These are phyloP conservation scores for Claviceps capensis DNA, from an alignment of 2,329 filamentous ascomycete species.

Conservation along the genomic window DNA sequence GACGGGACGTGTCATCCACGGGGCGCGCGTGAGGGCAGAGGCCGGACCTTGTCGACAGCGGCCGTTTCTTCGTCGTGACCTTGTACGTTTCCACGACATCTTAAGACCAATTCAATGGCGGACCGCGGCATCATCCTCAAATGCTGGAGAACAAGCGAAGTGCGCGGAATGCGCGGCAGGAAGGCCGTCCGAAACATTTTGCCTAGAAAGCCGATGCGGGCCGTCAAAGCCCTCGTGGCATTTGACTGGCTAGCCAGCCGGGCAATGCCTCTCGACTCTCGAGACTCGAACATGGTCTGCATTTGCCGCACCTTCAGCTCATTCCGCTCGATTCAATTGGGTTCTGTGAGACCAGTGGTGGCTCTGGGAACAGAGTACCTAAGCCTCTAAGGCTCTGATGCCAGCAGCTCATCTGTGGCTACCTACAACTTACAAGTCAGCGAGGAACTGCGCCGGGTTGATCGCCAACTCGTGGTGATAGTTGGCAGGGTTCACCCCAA, in stretches of 20 bases:
- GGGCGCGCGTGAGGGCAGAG: constrained; percentile 4
- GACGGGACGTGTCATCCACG: constrained; percentile 6
- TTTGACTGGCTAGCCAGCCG: not conserved
- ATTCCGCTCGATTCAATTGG: too few species aligned
- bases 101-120: not conserved
- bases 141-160: not conserved
- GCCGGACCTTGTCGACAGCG: constrained; percentile 1
- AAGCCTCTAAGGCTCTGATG: too few species aligned
- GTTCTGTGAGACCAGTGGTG: too few species aligned
- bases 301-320: too few species aligned
- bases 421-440: too few species aligned
- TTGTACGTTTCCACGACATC: not conserved
- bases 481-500: not conserved
- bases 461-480: not conserved
- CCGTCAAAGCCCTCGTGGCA: not conserved
- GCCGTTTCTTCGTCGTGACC: not conserved
- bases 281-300: too few species aligned
- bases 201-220: not conserved
- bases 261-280: not conserved
- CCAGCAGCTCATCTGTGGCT: too few species aligned
- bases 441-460: not conserved
- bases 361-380: too few species aligned
- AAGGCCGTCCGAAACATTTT: not conserved
- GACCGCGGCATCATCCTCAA: not conserved
- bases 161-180: not conserved